Evolutionary conservation across 306 rosid genomes (phyloP), one percentile per base, ranked within the genome.

Genomic region (Coriaria nepalensis): DNA sequence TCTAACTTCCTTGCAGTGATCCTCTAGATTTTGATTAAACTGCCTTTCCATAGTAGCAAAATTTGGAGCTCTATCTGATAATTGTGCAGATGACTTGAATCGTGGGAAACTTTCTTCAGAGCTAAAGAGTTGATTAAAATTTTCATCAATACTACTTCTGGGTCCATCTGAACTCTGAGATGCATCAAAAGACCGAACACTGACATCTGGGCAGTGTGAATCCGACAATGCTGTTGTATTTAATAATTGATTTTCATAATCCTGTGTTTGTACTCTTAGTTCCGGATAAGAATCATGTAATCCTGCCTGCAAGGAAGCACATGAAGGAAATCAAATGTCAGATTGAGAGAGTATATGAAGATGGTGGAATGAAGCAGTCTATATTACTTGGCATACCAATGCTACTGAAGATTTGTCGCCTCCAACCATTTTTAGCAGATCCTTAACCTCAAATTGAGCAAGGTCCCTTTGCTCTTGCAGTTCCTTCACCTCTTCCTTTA

Each of bases 361-460:
- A 63, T 50, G 56, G 39, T 53, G 53, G 45, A 60, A 47, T 49
- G 20, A 38, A 49, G 35, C 3, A 3, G 29, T 20, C 29, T 20
- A 54, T 33, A 36, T 9, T n/a, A 41, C 11, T 32, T 38, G 6
- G 2, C 57, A 35, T 62, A 62, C 60, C 73, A 53, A 50, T 48
- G 65, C 68, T 32, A 35, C 13, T 54, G 71, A 57, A 59, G 79
- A 68, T 49, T 20, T 61, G 40, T 73, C 82, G 35, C 76, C 86
- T 60, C 57, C 81, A 34, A 75, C 66, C 57, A 59, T 78, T 66
- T 49, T 71, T 39, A 86, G 65, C 64, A 82, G 68, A 69, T 82
- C 88, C 73, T 70, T 82, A 36, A 86, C 77, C 72, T 76, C 83
- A 65, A 79, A 67, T 36, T 77, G 83, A 41, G 94, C 93, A 65